Evolutionary conservation across 805 yeast genomes (phyloP), one percentile per base, ranked within the genome.

Genomic region (Cyberlindnera nakhonratchasimensis): DNA sequence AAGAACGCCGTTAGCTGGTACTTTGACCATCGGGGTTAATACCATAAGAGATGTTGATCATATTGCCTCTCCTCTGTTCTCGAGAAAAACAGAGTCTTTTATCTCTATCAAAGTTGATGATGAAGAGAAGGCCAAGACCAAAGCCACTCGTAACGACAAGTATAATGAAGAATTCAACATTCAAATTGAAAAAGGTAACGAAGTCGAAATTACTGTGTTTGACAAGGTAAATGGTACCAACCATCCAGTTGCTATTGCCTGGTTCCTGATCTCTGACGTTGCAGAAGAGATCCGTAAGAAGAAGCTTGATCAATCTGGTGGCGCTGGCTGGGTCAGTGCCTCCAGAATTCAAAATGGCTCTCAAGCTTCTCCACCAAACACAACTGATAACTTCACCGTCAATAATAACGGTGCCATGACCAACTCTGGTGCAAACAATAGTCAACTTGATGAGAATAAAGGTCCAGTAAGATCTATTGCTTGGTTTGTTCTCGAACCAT

Each of bases 211-310:
- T 44, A 78, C 90, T 2, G 87, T 93, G 5, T 89, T 83, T 62
- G 99, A 93, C 61, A 82, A 81, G 53, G 65, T 69, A 21, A 37
- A 24, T 34, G 86, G 86, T 29, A 78, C 71, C 44, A 75, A 71
- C 37, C 67, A 74, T 8, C 98, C 99, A 0, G 96, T 93, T 7
- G 99, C 96, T 8, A 72, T 93, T 29, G 79, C 85, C 54, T 93
- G 99, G 99, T 73, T 91, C 21, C 75, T 91, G 28, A 71, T 93
- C 22, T 81, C 95, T 4, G 99, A 93, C 63, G 77, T 93, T 32
- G 89, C 95, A 1, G 99, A 93, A 67, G 98, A 93, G 53, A 75
- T 91, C 42, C 86, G 99, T 64, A 85, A 93, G 56, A 84, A 82
- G 62, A 88, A 87, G 55, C 90, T 86, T 18, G 86, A 79, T 8